Evolutionary conservation across 495 filamentous ascomycete genomes (phyloP).

Genomic region (Talaromyces liani): DNA sequence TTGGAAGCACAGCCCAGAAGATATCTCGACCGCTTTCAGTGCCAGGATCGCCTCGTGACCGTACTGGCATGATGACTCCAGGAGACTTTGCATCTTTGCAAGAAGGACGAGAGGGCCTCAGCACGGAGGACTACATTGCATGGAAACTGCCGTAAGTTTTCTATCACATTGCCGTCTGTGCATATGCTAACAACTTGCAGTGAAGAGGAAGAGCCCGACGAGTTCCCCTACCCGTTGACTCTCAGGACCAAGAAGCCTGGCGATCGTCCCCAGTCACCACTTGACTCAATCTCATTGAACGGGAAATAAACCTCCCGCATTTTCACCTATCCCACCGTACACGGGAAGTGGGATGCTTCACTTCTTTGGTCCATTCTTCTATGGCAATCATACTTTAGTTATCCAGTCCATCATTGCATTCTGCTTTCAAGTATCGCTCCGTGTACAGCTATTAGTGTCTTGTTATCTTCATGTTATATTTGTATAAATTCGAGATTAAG

Average conservation of each 20-base stretch:
- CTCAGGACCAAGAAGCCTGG: constrained; percentile 43
- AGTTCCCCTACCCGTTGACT: constrained; percentile 87
- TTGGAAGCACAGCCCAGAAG: constrained; percentile 85
- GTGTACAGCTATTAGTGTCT: not conserved
- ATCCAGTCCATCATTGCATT: not conserved
- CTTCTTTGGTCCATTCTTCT: not conserved
- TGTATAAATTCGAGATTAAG: constrained; percentile 1
- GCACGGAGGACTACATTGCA: constrained; percentile 93
- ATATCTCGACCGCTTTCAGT: constrained; percentile 88
- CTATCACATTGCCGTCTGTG: not conserved
- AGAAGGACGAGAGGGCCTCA: constrained; percentile 86
- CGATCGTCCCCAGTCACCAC: constrained; percentile 32
- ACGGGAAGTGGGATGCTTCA: not conserved
- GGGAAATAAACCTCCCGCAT: constrained; percentile 4
- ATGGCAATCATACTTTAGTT: not conserved
- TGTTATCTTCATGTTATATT: not conserved
- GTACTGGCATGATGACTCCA: constrained; percentile 97
- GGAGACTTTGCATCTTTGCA: constrained; percentile 95
- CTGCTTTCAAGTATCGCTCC: not conserved
- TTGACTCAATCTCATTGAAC: constrained; percentile 36
- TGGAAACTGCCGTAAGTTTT: constrained; percentile 92
- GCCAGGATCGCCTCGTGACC: constrained; percentile 83
- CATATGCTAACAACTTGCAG: constrained; percentile 35
- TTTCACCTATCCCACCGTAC: not conserved
- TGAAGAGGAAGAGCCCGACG: constrained; percentile 92